Conservation (phyloP, 140 eudicot genomes). For the Oenanthe javanica region DNA sequence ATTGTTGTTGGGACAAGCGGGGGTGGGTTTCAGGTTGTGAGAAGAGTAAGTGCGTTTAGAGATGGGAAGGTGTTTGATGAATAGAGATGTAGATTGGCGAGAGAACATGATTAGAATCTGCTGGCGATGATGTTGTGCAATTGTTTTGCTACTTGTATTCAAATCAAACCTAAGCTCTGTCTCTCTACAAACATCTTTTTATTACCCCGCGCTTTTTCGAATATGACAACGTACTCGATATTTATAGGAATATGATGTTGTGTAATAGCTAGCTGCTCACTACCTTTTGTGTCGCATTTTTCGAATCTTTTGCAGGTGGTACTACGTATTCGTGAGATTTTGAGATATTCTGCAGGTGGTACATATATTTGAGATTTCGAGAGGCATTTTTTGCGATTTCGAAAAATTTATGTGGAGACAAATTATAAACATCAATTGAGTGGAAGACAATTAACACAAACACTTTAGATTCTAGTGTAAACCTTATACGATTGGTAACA, state of each 20-base stretch:
- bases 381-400: too few relatives aligned
- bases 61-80: neutral
- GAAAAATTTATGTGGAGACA: neutral
- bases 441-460: neutral
- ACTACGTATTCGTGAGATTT: too few relatives aligned
- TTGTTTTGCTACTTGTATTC: neutral
- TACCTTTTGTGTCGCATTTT: too few relatives aligned
- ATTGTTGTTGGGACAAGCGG: neutral
- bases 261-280: too few relatives aligned
- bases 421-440: neutral
- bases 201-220: neutral
- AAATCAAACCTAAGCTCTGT: neutral
- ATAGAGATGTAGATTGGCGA: neutral
- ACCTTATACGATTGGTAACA: neutral
- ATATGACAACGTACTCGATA: too few relatives aligned
- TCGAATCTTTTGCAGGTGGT: too few relatives aligned
- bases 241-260: too few relatives aligned
- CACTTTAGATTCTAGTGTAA: neutral
- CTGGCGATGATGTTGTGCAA: neutral
- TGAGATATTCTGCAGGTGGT: too few relatives aligned
- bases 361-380: too few relatives aligned
- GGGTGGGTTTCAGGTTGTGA: neutral
- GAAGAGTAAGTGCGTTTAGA: conserved; percentile 1
- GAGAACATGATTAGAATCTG: neutral
- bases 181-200: too few relatives aligned